A percentile compares a stretch with the other conserved stretches of the same genome.
Evolutionary conservation across 768 basidiomycete genomes (phyloP).

Genomic region (Amanita polypyramis): DNA sequence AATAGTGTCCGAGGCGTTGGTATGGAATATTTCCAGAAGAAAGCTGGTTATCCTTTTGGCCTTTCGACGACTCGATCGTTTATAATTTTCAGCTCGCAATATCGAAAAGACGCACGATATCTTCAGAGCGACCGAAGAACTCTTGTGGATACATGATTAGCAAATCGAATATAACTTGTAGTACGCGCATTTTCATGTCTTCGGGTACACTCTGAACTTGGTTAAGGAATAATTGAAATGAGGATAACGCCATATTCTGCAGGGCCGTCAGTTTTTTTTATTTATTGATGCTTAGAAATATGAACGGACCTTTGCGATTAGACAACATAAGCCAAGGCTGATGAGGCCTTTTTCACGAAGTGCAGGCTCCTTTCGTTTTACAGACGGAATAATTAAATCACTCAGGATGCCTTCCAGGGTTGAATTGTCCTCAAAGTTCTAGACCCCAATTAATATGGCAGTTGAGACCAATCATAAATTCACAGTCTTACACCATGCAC

Average conservation of each 20-base stretch:
- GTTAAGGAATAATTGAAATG: conserved; percentile 53
- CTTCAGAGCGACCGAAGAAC: conserved; percentile 26
- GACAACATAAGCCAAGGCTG: conserved; percentile 61
- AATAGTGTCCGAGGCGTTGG: conserved; percentile 31
- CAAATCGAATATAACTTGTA: conserved; percentile 80
- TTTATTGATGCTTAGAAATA: background rate
- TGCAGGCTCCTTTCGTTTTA: conserved; percentile 60
- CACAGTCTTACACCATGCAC: conserved; percentile 59
- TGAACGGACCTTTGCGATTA: conserved; percentile 52
- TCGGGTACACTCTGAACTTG: conserved; percentile 55
- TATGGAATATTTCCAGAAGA: conserved; percentile 19
- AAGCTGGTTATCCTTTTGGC: conserved; percentile 39
- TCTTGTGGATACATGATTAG: conserved; percentile 72
- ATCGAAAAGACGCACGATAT: conserved; percentile 18
- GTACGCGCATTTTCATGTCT: conserved; percentile 52
- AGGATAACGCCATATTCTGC: conserved; percentile 14
- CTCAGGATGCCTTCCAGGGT: conserved; percentile 62
- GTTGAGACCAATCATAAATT: background rate
- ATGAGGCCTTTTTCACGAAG: conserved; percentile 59
- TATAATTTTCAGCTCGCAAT: background rate
- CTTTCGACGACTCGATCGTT: conserved; percentile 5
- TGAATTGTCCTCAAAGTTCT: conserved; percentile 62
- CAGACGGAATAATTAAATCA: conserved; percentile 82
- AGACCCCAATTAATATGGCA: conserved; percentile 8
- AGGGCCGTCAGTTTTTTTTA: background rate